Evolutionary conservation across 129 eudicot genomes (phyloP), one percentile per base, ranked within the genome.

Genomic region (Flaveria trinervia): DNA sequence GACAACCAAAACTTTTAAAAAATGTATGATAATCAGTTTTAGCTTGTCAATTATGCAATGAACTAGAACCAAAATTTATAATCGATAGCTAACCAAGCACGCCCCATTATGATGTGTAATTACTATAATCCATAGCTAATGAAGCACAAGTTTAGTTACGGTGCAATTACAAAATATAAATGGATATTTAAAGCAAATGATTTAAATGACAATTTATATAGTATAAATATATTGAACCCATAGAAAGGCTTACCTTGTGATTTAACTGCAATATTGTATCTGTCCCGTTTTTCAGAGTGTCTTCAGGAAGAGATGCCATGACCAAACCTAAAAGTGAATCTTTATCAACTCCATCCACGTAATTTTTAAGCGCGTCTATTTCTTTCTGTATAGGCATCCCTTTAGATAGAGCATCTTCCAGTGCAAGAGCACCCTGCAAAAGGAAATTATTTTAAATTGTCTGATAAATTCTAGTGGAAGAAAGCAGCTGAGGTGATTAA

Each of bases 341-440:
- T 66, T 84, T 88, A 81, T 88, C 98, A 79, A 85, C 77, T 76
- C 87, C 92, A 83, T 93, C 90, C 56, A 89, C 75, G 75, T 84
- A 83, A 72, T 81, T 72, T 61, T 75, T 83, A 55, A 93, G 78
- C 67, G 90, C 90, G 56, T 90, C 88, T 73, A 93, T 84, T 82
- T 93, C 98, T 66, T 88, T 86, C 74, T 93, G 86, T 55, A 93
- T 89, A 33, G 98, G 97, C 45, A 86, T 70, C 77, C 98, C 98
- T 82, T 87, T 89, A 49, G 97, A 87, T 43, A 93, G 82, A 65
- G 98, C 92, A 80, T 93, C 96, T 84, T 93, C 96, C 72, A 93
- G 65, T 36, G 98, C 97, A 68, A 93, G 92, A 64, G 97, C 88
- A 2, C 98, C 96, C 98, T 93, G 76, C 74, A 68, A 65, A 36